Base-by-base conservation (phyloP, 768 basidiomycete species). In the Porphyrellus cyaneotinctus region DNA sequence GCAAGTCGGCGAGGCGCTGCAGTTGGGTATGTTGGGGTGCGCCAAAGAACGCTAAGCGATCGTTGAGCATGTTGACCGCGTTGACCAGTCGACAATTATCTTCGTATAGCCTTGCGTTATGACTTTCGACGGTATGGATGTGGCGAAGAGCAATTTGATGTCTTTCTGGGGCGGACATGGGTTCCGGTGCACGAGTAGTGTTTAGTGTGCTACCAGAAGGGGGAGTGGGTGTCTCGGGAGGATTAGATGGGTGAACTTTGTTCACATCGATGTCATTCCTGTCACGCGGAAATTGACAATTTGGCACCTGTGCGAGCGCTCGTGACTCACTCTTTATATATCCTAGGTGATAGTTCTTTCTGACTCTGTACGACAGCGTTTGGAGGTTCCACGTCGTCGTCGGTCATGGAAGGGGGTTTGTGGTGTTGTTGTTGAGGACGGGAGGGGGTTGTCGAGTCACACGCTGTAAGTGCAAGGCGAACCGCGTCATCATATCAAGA, bases 161-260 rank as follows among this genome's bases (percentile, higher is more conserved):
- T 8, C 32, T 56, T 17, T 71, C 66, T 17, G 39, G 43, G 11
- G 80, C 70, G 7, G 72, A 69, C 18, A 78, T 74, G 56, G 69
- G 70, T 54, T 79, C 79, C 5, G 69, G 58, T 22, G 78, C 68
- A 57, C 74, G 80, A 13, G 73, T 73, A 64, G 75, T 78, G 17
- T 42, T 23, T 17, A 24, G 12, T 20, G 36, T 17, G 20, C 10
- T 23, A 20, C 39, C 24, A 38, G 37, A 39, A 51, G 58, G 42
- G 18, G 48, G 46, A 8, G 43, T 49, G 9, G 54, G 58, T 2
- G 53, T 51, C 6, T 52, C 53, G 0, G 44, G 51, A 39, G 49
- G 37, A 37, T 51, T 49, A 6, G 52, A 41, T 4, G 12, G n/a
- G 8, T 37, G 48, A 17, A 39, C 39, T 14, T 53, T 52, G 39